A percentile compares a stretch with the other conserved stretches of the same genome.
Conservation (phyloP, 495 filamentous ascomycete species). For the Pseudevernia furfuracea region DNA sequence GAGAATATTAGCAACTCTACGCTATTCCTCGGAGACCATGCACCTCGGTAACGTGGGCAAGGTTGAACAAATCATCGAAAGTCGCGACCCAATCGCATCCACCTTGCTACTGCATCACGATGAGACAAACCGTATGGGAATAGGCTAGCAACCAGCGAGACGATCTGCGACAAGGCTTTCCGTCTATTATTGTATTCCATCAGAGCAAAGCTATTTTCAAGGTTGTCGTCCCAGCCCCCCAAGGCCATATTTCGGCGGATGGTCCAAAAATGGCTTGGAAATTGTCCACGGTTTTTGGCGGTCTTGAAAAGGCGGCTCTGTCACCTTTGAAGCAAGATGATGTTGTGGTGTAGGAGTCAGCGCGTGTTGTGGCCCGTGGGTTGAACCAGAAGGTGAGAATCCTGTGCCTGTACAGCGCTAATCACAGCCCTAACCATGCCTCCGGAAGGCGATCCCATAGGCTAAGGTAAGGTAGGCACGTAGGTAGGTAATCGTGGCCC, state of each 20-base stretch:
- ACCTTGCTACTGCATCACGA: neutral
- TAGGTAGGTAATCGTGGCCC: too few relatives aligned
- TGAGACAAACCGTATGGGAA: too few relatives aligned
- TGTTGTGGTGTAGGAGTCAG: neutral
- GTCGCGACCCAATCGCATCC: neutral
- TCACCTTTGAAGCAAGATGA: neutral
- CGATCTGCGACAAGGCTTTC: neutral
- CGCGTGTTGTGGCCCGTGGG: neutral
- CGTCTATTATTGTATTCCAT: neutral
- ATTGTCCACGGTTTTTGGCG: neutral
- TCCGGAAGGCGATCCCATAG: too few relatives aligned
- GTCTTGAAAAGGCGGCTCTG: neutral
- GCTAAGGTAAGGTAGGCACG: too few relatives aligned
- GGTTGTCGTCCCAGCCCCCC: neutral
- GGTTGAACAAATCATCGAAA: neutral
- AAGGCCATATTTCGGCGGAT: neutral
- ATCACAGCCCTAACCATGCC: too few relatives aligned
- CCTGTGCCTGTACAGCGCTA: too few relatives aligned
- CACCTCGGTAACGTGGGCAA: neutral
- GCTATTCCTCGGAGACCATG: neutral
- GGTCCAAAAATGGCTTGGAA: neutral
- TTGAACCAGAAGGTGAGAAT: neutral
- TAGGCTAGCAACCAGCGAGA: too few relatives aligned
- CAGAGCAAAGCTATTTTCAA: neutral
- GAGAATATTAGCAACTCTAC: neutral